A percentile compares a stretch with the other conserved stretches of the same genome.
phyloP scores from a whole-genome alignment of 192 early-diverging fungal species.

The Phlyctochytrium bullatum region DNA sequence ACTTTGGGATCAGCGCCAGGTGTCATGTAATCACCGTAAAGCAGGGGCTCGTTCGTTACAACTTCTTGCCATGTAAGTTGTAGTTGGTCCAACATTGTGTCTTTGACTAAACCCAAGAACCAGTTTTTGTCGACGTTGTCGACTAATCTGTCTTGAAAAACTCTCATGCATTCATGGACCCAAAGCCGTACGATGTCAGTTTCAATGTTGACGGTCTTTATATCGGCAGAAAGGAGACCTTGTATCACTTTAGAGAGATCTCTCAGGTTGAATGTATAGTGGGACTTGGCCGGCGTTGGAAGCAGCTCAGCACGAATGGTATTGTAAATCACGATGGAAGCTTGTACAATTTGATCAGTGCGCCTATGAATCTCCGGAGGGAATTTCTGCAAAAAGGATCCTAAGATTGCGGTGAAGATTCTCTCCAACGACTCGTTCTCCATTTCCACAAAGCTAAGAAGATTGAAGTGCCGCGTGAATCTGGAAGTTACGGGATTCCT shows the following conservation, averaged over 20 bases:
- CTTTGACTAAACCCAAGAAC: constrained; percentile 50
- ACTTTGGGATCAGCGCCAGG: constrained; percentile 55
- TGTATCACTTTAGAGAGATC: constrained; percentile 59
- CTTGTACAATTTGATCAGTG: constrained; percentile 46
- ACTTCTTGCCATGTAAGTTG: constrained; percentile 47
- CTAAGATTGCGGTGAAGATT: constrained; percentile 58
- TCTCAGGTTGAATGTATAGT: constrained; percentile 64
- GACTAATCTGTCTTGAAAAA: constrained; percentile 60
- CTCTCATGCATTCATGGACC: constrained; percentile 58
- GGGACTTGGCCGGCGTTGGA: constrained; percentile 62
- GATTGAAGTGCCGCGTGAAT: constrained; percentile 58
- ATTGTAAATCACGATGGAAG: constrained; percentile 57
- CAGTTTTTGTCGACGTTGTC: constrained; percentile 58
- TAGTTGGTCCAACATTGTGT: constrained; percentile 42
- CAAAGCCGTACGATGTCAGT: constrained; percentile 58
- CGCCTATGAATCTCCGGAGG: constrained; percentile 44
- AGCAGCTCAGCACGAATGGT: constrained; percentile 54
- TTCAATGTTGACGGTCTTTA: constrained; percentile 44
- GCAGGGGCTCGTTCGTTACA: constrained; percentile 51
- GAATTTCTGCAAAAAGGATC: constrained; percentile 50
- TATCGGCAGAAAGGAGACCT: constrained; percentile 51
- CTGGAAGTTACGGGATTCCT: constrained; percentile 53
- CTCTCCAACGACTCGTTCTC: constrained; percentile 51
- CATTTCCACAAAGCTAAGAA: constrained; percentile 58
- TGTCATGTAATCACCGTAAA: constrained; percentile 60